Evolutionary conservation across 2,329 filamentous ascomycete genomes (phyloP).

Genomic region (Pseudocercospora fuligena): DNA sequence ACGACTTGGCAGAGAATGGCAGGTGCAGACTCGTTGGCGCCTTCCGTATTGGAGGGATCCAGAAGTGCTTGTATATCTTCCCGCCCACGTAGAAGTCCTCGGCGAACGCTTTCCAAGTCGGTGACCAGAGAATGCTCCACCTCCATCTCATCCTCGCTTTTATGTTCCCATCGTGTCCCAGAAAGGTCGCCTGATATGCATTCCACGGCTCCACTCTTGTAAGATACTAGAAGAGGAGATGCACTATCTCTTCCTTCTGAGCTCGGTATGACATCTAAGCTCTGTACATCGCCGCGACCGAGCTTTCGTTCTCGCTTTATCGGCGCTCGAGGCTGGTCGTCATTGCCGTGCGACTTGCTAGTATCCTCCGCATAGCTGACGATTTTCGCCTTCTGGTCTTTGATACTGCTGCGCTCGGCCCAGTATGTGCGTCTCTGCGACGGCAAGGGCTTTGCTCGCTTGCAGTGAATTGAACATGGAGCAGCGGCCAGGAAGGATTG

Average conservation of each 20-base stretch:
- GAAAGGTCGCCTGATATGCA: conserved; percentile 38
- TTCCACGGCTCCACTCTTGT: conserved; percentile 38
- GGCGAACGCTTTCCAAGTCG: conserved; percentile 45
- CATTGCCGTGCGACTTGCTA: conserved; percentile 26
- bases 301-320: conserved; percentile 38
- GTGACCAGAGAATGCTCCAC: conserved; percentile 36
- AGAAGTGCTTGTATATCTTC: conserved; percentile 50
- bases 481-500: conserved; percentile 61
- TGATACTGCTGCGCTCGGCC: conserved; percentile 52
- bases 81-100: conserved; percentile 51
- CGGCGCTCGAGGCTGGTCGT: conserved; percentile 38
- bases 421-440: conserved; percentile 63
- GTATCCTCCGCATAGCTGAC: conserved; percentile 60
- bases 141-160: conserved; percentile 22
- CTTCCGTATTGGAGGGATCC: conserved; percentile 28
- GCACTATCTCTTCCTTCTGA: conserved; percentile 5
- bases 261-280: conserved; percentile 29
- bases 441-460: conserved; percentile 47
- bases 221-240: conserved; percentile 34
- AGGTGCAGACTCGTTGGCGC: background rate
- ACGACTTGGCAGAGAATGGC: conserved; percentile 31
- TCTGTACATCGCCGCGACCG: conserved; percentile 35
- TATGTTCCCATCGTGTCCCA: conserved; percentile 34
- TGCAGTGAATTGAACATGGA: conserved; percentile 63
- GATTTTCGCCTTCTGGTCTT: conserved; percentile 55